A percentile compares a stretch with the other conserved stretches of the same genome.
Evolutionary conservation across 495 filamentous ascomycete species (phyloP).

Genomic region (Penicillium diatomitis): DNA sequence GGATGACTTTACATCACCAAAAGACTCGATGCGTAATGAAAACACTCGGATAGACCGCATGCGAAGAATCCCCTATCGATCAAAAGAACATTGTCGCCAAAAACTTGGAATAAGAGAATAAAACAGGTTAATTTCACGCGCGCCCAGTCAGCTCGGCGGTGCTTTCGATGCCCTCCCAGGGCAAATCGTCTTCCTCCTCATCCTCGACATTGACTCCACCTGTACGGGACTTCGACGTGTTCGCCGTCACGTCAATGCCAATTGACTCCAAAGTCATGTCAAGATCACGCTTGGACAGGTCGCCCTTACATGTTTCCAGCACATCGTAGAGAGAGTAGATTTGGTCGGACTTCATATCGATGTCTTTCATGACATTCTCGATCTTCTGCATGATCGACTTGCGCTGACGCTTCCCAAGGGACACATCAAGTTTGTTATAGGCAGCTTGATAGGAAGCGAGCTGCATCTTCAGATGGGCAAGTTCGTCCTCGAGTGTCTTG

Average conservation of each 20-base stretch:
- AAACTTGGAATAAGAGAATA: neutral
- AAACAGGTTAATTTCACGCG: conserved; percentile 2
- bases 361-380: conserved; percentile 49
- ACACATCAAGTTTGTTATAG: conserved; percentile 62
- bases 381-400: conserved; percentile 56
- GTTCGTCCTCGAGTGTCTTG: conserved; percentile 73
- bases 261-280: conserved; percentile 59
- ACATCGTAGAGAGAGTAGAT: conserved; percentile 88
- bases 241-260: conserved; percentile 39
- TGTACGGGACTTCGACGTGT: conserved; percentile 17
- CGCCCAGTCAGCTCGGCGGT: conserved; percentile 38
- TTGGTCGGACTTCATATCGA: conserved; percentile 76
- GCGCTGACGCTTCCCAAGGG: conserved; percentile 58
- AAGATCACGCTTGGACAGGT: conserved; percentile 57
- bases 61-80: too few species aligned
- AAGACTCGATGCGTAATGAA: neutral
- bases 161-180: conserved; percentile 47
- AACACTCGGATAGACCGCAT: neutral
- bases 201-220: conserved; percentile 28
- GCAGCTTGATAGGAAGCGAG: conserved; percentile 45
- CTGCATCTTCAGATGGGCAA: conserved; percentile 67
- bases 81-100: neutral
- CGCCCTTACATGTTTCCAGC: conserved; percentile 70
- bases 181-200: conserved; percentile 36
- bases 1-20: too few species aligned